These are phyloP conservation scores for Aureobasidium pullulans DNA, from an alignment of 2,329 filamentous ascomycete genomes.

Conservation along the genomic window DNA sequence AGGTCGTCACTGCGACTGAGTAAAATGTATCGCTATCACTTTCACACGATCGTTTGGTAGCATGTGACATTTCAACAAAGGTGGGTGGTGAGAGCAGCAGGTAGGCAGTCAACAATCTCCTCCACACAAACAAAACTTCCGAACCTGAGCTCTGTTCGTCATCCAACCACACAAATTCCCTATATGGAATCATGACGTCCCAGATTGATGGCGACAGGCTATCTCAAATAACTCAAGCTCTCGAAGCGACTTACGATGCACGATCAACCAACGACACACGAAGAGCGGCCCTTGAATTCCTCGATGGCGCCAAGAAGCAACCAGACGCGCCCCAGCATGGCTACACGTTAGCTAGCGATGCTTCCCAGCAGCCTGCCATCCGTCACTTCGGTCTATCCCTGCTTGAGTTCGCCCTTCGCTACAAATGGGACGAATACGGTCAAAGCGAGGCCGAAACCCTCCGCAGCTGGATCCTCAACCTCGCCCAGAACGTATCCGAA, in stretches of 20 bases:
- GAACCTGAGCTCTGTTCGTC: neutral
- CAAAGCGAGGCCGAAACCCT: slow-evolving; percentile 60
- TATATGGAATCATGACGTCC: slow-evolving; percentile 5
- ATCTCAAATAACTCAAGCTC: slow-evolving; percentile 69
- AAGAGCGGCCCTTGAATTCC: slow-evolving; percentile 72
- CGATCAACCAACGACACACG: slow-evolving; percentile 74
- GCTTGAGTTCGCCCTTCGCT: slow-evolving; percentile 81
- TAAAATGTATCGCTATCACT: neutral
- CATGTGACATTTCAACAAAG: neutral
- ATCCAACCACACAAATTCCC: neutral
- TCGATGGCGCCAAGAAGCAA: slow-evolving; percentile 77
- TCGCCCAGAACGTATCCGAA: slow-evolving; percentile 63
- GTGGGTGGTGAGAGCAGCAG: slow-evolving; percentile 1
- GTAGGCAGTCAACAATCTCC: slow-evolving; percentile 8
- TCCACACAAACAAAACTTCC: slow-evolving; percentile 13
- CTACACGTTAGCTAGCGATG: slow-evolving; percentile 71
- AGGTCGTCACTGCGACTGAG: neutral
- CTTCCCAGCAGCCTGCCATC: slow-evolving; percentile 68
- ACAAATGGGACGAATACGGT: slow-evolving; percentile 70
- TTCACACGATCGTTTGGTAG: neutral
- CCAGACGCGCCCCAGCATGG: slow-evolving; percentile 77
- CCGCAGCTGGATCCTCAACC: slow-evolving; percentile 67
- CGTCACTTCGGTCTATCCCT: slow-evolving; percentile 91
- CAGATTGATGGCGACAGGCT: slow-evolving; percentile 33
- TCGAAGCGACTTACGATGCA: slow-evolving; percentile 80